Percentiles rank a stretch among this genome's conserved stretches.
phyloP scores from a whole-genome alignment of 345 rosid genomes.

The Eucalyptus marginata region DNA sequence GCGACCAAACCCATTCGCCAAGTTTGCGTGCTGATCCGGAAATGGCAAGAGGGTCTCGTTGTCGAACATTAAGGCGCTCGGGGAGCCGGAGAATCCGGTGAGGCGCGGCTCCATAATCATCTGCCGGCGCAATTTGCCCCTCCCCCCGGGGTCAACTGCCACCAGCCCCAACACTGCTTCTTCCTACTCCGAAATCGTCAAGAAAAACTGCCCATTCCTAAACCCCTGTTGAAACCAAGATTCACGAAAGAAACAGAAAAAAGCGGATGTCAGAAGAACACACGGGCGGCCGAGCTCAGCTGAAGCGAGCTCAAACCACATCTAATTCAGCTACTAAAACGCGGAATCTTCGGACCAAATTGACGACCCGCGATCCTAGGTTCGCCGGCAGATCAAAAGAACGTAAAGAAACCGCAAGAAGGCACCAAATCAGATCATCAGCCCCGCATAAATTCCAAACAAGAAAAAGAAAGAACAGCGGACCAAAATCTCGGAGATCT shows the following conservation, averaged over 20 bases:
- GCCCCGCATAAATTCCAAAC: not conserved
- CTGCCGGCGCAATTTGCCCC: not conserved
- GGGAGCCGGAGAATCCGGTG: not conserved
- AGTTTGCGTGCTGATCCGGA: constrained; percentile 6
- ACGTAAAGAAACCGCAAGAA: not conserved
- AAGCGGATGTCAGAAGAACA: not conserved
- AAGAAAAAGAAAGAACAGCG: not conserved
- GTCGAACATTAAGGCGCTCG: constrained; percentile 11
- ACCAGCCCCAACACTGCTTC: not conserved
- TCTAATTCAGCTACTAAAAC: not conserved
- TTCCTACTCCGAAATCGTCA: not conserved
- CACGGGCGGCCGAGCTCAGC: not conserved
- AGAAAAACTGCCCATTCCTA: not conserved
- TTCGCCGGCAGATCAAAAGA: not conserved
- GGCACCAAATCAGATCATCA: not conserved
- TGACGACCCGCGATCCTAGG: not conserved
- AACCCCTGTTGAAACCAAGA: not conserved
- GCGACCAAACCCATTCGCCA: not conserved
- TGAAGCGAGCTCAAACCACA: not conserved
- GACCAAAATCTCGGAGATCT: not conserved
- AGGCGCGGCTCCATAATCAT: not conserved
- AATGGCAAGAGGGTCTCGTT: constrained; percentile 12
- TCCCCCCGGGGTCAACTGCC: not conserved
- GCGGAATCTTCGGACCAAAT: not conserved
- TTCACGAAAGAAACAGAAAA: not conserved